Evolutionary conservation across 768 basidiomycete genomes (phyloP), one percentile per base, ranked within the genome.

Genomic region (Panellus pusillus): DNA sequence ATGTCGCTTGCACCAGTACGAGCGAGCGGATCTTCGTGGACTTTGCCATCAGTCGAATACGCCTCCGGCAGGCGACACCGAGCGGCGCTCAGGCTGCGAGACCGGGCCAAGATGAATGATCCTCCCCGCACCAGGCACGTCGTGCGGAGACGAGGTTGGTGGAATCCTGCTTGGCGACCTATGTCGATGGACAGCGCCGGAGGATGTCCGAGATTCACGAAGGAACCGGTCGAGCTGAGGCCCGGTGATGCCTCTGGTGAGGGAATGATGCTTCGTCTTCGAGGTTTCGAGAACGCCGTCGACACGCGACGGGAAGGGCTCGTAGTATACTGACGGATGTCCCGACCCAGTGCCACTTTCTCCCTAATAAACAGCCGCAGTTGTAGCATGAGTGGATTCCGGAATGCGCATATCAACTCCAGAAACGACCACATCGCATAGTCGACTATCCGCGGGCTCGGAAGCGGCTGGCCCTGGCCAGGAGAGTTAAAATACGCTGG

Each of bases 391-490:
- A 91, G 73, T 1, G 88, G 87, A 36, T 71, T 82, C 15, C 85
- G 77, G 61, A 78, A 80, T 1, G 81, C 74, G 57, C 82, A 86
- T 15, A 87, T 66, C 49, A 87, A 75, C 61, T 89, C 86, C 24
- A 90, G 68, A 27, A 84, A 66, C 3, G 89, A 90, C 88, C 88
- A 90, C 1, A 86, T 72, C 9, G 81, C 70, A 59, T 89, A 91
- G 65, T 91, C 89, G 6, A 88, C 71, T 20, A 86, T 70, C 27
- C 86, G 76, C 3, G 87, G 87, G 38, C 68, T 70, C 27, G 63
- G 60, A 44, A 67, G 63, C 39, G 63, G 50, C 47, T 55, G 62
- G 3, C 57, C 50, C 59, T 57, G 61, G 9, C 37, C 51, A 15
- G 38, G 61, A 69, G 45, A 58, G 54, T 11, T 62, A 44, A 46